Evolutionary conservation across 148 eudicot genomes (phyloP), one percentile per base, ranked within the genome.

Genomic region (Euryodendron excelsum): DNA sequence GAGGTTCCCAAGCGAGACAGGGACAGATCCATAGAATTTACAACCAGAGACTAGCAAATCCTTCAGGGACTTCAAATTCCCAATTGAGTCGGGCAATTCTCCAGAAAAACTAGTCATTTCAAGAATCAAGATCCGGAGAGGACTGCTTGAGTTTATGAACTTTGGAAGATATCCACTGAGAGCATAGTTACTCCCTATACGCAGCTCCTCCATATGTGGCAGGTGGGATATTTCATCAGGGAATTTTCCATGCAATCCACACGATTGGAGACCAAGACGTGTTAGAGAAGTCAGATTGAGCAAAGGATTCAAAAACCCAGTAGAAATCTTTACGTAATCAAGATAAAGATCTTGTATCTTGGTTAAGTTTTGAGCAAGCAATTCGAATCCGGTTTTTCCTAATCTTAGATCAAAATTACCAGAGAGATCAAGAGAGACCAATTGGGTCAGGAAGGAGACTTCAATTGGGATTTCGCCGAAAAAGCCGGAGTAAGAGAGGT

Each of bases 81-180:
- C 56, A 17, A 80, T 80, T 20, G 80, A 77, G 61, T 77, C 10
- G 10, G 87, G 84, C 34, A 84, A 63, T 41, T 65, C 44, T 10
- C 77, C 45, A 0, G 64, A 41, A 30, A 84, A 78, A 27, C 50
- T 71, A n/a, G 62, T 77, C 0, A 1, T 3, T 8, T 25, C 10
- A 37, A 84, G 70, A 69, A 65, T 67, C 11, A 85, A 15, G 30
- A 34, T 3, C 36, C 69, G 60, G 11, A 78, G 78, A 33, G 81
- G 72, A 25, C 78, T 80, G 47, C 72, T 77, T 60, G 71, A 80
- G 21, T 72, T 28, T 65, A 31, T 73, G 23, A 21, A 25, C 14
- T 39, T 44, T 0, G 53, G 48, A 33, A 62, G 77, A 52, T 73
- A 11, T 12, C 72, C 37, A 18, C 69, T 39, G n/a, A 80, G 48